These are phyloP conservation scores for Cytospora chrysosperma DNA, from an alignment of 2,329 filamentous ascomycete genomes.

Conservation along the genomic window DNA sequence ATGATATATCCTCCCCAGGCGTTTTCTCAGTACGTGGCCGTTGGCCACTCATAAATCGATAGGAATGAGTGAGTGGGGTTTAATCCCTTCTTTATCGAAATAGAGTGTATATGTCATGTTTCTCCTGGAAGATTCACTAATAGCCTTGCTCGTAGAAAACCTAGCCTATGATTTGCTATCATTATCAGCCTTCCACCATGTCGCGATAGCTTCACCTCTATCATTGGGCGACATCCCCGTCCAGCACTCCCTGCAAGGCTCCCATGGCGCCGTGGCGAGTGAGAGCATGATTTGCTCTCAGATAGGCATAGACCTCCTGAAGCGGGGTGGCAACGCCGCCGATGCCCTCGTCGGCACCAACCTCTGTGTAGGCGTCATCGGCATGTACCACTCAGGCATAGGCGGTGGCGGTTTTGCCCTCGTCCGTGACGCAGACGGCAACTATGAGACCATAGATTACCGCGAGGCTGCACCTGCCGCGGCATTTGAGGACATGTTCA, in stretches of 20 bases:
- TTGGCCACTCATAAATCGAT: neutral
- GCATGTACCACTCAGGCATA: slow-evolving; percentile 78
- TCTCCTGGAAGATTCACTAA: neutral
- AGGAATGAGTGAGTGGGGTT: slow-evolving; percentile 22
- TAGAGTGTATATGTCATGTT: neutral
- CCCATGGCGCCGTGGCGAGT: slow-evolving; percentile 65
- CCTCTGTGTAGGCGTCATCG: slow-evolving; percentile 72
- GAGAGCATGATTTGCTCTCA: slow-evolving; percentile 68
- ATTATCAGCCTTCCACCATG: slow-evolving; percentile 7
- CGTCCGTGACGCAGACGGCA: slow-evolving; percentile 68
- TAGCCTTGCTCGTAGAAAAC: neutral
- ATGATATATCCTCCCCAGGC: neutral
- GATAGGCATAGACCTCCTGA: slow-evolving; percentile 64
- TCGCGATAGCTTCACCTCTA: slow-evolving; percentile 8
- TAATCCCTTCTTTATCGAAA: neutral
- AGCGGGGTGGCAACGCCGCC: slow-evolving; percentile 66
- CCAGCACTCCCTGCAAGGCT: slow-evolving; percentile 19
- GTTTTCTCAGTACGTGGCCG: slow-evolving; percentile 3
- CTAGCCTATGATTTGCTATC: slow-evolving; percentile 4
- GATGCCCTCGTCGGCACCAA: slow-evolving; percentile 74
- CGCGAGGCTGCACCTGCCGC: slow-evolving; percentile 83
- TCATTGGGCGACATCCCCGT: neutral
- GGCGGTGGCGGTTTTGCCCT: slow-evolving; percentile 91
- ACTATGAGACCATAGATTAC: slow-evolving; percentile 86
- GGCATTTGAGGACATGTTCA: slow-evolving; percentile 82